Conservation (phyloP, 345 rosid genomes). For the Gossypium thurberi region DNA sequence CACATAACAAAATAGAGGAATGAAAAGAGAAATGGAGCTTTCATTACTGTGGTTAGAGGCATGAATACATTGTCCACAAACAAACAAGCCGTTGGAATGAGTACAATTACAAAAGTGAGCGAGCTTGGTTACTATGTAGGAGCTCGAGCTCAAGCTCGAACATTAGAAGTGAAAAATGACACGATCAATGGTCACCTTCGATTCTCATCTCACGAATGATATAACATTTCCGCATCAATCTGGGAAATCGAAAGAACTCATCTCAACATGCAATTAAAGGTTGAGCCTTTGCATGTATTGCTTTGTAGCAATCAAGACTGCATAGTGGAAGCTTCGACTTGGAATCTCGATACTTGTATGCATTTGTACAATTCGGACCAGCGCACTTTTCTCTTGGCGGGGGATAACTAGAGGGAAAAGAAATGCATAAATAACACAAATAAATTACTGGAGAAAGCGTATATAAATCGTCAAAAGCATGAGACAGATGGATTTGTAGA, state of each 20-base stretch:
- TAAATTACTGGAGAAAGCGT: background rate
- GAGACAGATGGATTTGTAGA: background rate
- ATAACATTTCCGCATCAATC: background rate
- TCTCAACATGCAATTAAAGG: constrained; percentile 21
- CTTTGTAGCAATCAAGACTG: constrained; percentile 70
- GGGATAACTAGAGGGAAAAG: constrained; percentile 49
- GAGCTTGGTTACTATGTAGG: no score
- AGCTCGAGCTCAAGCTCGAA: background rate
- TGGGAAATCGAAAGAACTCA: background rate
- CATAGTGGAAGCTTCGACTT: constrained; percentile 74
- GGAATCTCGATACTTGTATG: constrained; percentile 67
- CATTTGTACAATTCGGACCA: constrained; percentile 60
- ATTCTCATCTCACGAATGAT: background rate
- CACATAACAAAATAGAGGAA: background rate
- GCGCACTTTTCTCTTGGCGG: constrained; percentile 71
- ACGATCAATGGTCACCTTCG: background rate
- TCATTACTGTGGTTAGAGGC: constrained; percentile 8
- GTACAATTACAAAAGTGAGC: background rate
- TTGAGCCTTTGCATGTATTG: constrained; percentile 40
- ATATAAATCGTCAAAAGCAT: background rate
- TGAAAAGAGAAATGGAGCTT: background rate
- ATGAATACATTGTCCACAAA: background rate
- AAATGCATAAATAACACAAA: background rate
- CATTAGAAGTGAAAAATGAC: background rate
- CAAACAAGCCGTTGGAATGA: no score